These are phyloP conservation scores for Esteya vermicola DNA, from an alignment of 2,329 filamentous ascomycete genomes.

Conservation along the genomic window DNA sequence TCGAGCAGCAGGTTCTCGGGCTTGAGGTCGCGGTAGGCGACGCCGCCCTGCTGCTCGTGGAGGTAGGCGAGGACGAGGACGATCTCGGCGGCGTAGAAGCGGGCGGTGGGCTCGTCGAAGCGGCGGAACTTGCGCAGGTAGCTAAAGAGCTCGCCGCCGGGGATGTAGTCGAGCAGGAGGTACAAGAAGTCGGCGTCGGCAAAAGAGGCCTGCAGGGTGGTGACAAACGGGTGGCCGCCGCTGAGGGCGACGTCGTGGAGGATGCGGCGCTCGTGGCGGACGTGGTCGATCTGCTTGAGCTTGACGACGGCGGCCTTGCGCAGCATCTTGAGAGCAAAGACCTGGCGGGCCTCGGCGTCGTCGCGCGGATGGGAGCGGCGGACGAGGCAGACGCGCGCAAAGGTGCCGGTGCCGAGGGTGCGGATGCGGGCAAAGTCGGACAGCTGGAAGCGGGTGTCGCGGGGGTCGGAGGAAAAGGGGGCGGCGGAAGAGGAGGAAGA, in stretches of 20 bases:
- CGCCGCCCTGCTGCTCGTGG: conserved; percentile 61
- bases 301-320: conserved; percentile 62
- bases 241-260: conserved; percentile 64
- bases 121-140: conserved; percentile 65
- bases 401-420: conserved; percentile 62
- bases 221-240: conserved; percentile 75
- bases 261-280: conserved; percentile 68
- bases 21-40: conserved; percentile 72
- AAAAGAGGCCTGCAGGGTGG: conserved; percentile 63
- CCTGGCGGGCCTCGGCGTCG: conserved; percentile 42
- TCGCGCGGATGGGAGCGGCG: conserved; percentile 38
- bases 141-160: conserved; percentile 72
- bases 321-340: conserved; percentile 73
- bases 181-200: conserved; percentile 67
- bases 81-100: conserved; percentile 76
- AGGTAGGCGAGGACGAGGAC: conserved; percentile 69
- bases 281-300: conserved; percentile 76
- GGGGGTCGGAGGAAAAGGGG: too few relatives aligned
- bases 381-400: conserved; percentile 70
- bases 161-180: conserved; percentile 72
- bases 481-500: too few relatives aligned
- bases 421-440: conserved; percentile 60
- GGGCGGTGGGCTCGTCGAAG: conserved; percentile 64
- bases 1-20: conserved; percentile 73
- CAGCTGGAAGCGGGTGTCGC: too few relatives aligned